phyloP scores from a whole-genome alignment of 129 eudicot genomes.

The Chrysanthemum makinoi region DNA sequence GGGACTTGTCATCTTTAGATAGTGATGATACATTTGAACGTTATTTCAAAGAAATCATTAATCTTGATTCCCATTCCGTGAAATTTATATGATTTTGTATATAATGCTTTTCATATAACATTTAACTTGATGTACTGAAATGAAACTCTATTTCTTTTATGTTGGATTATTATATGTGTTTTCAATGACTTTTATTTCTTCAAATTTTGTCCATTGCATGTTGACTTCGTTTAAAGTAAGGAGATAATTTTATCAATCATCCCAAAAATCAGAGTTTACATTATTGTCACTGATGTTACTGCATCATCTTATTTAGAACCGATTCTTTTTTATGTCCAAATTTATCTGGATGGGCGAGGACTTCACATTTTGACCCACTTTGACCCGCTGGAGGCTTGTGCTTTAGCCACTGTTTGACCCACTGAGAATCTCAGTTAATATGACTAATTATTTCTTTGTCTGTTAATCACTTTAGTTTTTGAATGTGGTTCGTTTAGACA shows the following conservation, averaged over 20 bases:
- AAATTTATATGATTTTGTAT: too few species aligned
- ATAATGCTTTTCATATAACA: not conserved
- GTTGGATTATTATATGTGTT: slow-evolving; percentile 31
- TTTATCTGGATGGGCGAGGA: not conserved
- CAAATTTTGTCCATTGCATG: not conserved
- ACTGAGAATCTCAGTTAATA: too few species aligned
- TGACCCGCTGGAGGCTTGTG: not conserved
- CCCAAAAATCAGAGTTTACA: too few species aligned
- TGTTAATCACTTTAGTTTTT: too few species aligned
- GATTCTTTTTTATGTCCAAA: not conserved
- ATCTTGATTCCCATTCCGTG: too few species aligned
- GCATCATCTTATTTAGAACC: not conserved
- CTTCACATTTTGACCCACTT: not conserved
- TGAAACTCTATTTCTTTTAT: slow-evolving; percentile 3
- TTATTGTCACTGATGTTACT: not conserved
- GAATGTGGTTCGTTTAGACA: too few species aligned
- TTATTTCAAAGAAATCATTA: too few species aligned
- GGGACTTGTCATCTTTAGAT: too few species aligned
- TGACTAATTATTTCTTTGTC: too few species aligned
- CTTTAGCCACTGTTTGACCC: not conserved
- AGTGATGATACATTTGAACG: too few species aligned
- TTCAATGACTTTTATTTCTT: slow-evolving; percentile 48
- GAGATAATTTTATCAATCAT: not conserved
- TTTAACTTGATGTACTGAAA: not conserved
- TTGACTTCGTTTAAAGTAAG: not conserved